These are phyloP conservation scores for Elongisporangium undulatum DNA, from an alignment of 352 stramenopile species.

Conservation along the genomic window DNA sequence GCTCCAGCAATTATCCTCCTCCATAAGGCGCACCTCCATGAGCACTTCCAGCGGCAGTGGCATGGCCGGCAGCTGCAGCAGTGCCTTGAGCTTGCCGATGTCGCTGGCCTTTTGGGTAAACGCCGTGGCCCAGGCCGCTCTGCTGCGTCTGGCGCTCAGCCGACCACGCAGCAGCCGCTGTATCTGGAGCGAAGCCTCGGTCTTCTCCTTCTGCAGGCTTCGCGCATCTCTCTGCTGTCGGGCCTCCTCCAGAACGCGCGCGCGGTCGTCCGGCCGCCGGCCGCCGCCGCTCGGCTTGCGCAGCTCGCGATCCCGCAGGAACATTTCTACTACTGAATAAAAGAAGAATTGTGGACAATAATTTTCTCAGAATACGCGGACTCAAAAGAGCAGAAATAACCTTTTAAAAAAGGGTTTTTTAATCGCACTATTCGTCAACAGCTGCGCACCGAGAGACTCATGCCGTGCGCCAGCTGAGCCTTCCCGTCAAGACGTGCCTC, in stretches of 20 bases:
- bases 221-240: conserved; percentile 40
- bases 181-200: conserved; percentile 22
- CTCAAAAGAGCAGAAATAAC: no score
- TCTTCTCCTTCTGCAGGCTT: conserved; percentile 28
- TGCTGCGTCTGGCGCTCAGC: conserved; percentile 13
- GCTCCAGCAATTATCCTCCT: no score
- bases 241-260: conserved; percentile 50
- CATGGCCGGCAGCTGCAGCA: conserved; percentile 49
- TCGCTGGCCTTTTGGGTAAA: conserved; percentile 55
- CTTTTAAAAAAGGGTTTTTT: no score
- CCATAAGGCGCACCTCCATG: conserved; percentile 21
- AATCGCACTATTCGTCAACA: no score
- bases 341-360: no score
- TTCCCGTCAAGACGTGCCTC: no score
- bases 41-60: conserved; percentile 44
- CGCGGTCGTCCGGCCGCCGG: conserved; percentile 24
- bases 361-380: no score
- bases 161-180: conserved; percentile 42
- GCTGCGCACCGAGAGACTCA: no score
- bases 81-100: conserved; percentile 40
- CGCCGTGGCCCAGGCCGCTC: conserved; percentile 16
- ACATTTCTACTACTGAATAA: conserved; percentile 20
- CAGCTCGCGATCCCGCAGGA: conserved; percentile 48
- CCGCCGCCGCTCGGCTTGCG: conserved; percentile 13
- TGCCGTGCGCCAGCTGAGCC: no score